phyloP scores from a whole-genome alignment of 2,329 filamentous ascomycete genomes.

The Penicillium sp. region DNA sequence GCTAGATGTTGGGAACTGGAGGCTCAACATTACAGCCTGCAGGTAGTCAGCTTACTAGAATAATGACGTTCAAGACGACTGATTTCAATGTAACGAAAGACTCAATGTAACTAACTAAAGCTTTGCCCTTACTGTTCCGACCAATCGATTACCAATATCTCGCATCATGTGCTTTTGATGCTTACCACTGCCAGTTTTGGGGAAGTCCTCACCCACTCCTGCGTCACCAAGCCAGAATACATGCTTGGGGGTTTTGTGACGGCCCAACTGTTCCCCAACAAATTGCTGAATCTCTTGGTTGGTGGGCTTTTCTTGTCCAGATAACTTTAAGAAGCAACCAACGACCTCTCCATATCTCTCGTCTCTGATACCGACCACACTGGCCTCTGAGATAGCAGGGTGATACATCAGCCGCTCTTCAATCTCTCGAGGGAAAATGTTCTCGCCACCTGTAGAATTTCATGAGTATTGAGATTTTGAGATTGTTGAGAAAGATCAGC shows the following conservation, averaged over 20 bases:
- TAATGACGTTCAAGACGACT: no score
- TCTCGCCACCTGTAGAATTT: constrained; percentile 60
- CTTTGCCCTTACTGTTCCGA: constrained; percentile 44
- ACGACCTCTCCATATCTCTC: constrained; percentile 52
- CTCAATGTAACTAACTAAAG: constrained; percentile 48
- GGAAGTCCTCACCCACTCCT: constrained; percentile 53
- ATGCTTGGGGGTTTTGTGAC: constrained; percentile 66
- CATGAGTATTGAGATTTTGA: no score
- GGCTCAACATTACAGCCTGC: no score
- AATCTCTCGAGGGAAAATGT: constrained; percentile 69
- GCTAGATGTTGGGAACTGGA: neutral
- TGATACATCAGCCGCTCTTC: constrained; percentile 67
- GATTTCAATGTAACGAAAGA: no score
- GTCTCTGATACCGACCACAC: constrained; percentile 64
- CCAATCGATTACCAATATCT: constrained; percentile 43
- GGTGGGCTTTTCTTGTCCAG: constrained; percentile 35
- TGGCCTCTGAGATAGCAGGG: constrained; percentile 58
- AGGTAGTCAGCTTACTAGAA: no score
- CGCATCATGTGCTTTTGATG: constrained; percentile 61
- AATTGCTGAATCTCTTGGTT: constrained; percentile 58
- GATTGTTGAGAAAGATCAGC: neutral
- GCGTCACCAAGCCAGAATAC: constrained; percentile 70
- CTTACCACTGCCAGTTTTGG: constrained; percentile 68
- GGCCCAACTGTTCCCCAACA: constrained; percentile 59
- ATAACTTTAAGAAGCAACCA: constrained; percentile 55